Conservation (phyloP, 495 filamentous ascomycete species). For the Baudoinia panamericana region DNA sequence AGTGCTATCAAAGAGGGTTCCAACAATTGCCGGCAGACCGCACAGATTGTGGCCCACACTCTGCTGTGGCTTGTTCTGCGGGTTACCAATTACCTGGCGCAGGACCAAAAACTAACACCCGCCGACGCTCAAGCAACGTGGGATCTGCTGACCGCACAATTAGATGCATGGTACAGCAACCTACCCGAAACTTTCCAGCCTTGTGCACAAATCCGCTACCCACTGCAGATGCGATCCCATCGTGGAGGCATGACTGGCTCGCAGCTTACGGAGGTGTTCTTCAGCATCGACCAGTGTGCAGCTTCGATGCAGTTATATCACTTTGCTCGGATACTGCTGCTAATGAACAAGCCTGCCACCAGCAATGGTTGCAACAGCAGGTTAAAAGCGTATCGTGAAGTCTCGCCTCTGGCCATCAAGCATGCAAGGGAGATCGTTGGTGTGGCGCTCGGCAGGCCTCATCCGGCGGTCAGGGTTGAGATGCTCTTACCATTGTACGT, state of each 20-base stretch:
- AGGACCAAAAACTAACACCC: constrained; percentile 32
- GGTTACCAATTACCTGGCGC: constrained; percentile 47
- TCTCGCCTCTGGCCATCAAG: constrained; percentile 39
- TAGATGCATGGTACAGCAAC: constrained; percentile 45
- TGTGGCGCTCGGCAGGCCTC: constrained; percentile 43
- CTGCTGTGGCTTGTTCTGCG: constrained; percentile 50
- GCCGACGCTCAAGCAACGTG: constrained; percentile 41
- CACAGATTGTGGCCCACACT: constrained; percentile 46
- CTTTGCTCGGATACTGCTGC: constrained; percentile 48
- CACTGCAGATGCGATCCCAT: constrained; percentile 14
- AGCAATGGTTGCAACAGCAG: constrained; percentile 31
- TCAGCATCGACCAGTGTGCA: constrained; percentile 47
- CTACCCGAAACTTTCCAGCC: constrained; percentile 46
- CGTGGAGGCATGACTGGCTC: constrained; percentile 23
- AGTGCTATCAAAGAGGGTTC: constrained; percentile 39
- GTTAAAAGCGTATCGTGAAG: constrained; percentile 40
- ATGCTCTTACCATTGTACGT: constrained; percentile 50
- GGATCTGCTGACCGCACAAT: constrained; percentile 41
- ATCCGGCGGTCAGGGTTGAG: constrained; percentile 45
- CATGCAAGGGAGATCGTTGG: constrained; percentile 47
- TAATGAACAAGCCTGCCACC: constrained; percentile 46
- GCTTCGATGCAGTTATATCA: constrained; percentile 54
- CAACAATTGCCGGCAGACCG: constrained; percentile 36
- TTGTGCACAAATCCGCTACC: constrained; percentile 28
- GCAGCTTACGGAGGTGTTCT: constrained; percentile 48